A percentile compares a stretch with the other conserved stretches of the same genome.
phyloP scores from a whole-genome alignment of 2,329 filamentous ascomycete genomes.

The Aspergillus tanneri region DNA sequence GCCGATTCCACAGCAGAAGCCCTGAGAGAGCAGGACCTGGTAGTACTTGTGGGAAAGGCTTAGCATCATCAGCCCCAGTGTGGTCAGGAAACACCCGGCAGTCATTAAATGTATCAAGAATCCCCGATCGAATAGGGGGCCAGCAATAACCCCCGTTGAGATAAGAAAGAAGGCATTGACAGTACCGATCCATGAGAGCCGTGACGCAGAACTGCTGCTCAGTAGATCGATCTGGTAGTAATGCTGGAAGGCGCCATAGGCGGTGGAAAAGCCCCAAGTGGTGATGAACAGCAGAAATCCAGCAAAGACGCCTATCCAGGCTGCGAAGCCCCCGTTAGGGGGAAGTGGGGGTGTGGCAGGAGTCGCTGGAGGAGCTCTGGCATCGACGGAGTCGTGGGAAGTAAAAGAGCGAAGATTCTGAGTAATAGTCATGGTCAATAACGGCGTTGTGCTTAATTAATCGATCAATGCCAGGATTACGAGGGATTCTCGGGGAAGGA shows the following conservation, averaged over 20 bases:
- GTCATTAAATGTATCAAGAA: slow-evolving; percentile 39
- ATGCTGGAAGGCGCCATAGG: slow-evolving; percentile 26
- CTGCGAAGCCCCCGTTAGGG: slow-evolving; percentile 21
- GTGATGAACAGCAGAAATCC: slow-evolving; percentile 23
- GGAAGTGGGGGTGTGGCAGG: not conserved
- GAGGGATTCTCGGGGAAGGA: no score
- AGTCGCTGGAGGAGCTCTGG: no score
- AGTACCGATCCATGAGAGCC: slow-evolving; percentile 47
- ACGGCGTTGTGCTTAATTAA: no score
- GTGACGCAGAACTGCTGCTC: slow-evolving; percentile 28
- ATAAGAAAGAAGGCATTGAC: slow-evolving; percentile 47
- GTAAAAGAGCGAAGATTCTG: no score
- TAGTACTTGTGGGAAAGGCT: slow-evolving; percentile 40
- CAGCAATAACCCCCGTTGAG: slow-evolving; percentile 43
- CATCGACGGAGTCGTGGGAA: no score
- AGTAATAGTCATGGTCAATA: no score
- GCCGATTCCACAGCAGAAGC: slow-evolving; percentile 50
- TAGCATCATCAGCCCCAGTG: slow-evolving; percentile 14
- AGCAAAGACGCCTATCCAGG: slow-evolving; percentile 21
- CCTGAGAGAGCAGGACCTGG: slow-evolving; percentile 54
- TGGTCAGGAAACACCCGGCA: slow-evolving; percentile 39
- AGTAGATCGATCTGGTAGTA: slow-evolving; percentile 24
- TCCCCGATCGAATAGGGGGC: slow-evolving; percentile 47
- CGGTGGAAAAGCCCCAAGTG: slow-evolving; percentile 21
- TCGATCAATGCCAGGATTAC: no score